Evolutionary conservation across 2,329 filamentous ascomycete genomes (phyloP), one percentile per base, ranked within the genome.

Genomic region (Grosmannia clavigera): DNA sequence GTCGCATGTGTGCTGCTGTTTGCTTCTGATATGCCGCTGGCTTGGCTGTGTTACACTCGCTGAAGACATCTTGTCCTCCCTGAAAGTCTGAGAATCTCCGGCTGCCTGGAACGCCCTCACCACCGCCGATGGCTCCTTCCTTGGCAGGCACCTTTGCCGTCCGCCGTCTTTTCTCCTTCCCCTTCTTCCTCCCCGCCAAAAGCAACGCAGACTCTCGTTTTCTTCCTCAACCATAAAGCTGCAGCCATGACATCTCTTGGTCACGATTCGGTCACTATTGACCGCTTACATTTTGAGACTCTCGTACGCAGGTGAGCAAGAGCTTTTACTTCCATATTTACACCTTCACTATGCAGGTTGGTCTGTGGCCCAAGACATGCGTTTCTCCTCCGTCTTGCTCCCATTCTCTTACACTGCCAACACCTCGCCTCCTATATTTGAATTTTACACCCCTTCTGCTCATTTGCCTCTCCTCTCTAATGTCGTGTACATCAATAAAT

Each of bases 261-360:
- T 19, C 48, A 25, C 22, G 35, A 64, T 48, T 72, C 76, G 64
- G 78, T 86, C 57, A 84, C 81, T 11, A 77, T 86, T 64, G 81
- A 82, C 63, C 82, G 78, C 67, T 70, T 72, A 57, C 81, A 86
- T 71, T 81, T 86, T 65, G 79, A 86, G 66, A 80, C 81, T 61
- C 74, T 87, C 55, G 68, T 85, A 58, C 77, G 79, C 68, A 80
- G 81, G 85, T 87, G 71, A 74, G 78, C 70, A 29, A 29, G 35
- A 3, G 6, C n/a, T 27, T 25, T 46, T 19, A 9, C 38, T 61
- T 33, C 46, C 14, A 60, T 6, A 16, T 40, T 40, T 31, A 19
- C 46, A 2, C 46, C 10, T 50, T n/a, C 19, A 16, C 12, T 16
- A 40, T 6, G 4, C 35, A 38, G 35, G 35, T 10, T 10, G 35